Base-by-base conservation (phyloP, 495 filamentous ascomycete genomes). In the Amphirosellinia nigrospora region DNA sequence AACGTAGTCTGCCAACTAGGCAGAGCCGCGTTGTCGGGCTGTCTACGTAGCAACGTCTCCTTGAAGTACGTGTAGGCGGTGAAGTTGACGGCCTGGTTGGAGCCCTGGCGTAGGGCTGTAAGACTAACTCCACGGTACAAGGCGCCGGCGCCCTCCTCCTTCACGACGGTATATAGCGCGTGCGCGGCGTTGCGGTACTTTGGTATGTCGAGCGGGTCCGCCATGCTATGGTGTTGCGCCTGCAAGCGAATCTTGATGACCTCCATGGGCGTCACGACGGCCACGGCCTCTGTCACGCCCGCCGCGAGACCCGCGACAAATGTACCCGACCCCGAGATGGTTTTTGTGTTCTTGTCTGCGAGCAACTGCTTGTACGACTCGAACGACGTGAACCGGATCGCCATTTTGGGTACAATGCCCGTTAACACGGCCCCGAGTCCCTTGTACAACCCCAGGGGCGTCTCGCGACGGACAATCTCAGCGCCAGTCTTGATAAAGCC, bases 331-430 rank as follows among this genome's bases (percentile, higher is more conserved):
- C 93, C 92, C 66, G 86, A 88, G 48, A 98, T 86, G 36, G 77
- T 70, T 19, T 91, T 89, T 9, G 91, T 93, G 70, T 90, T 79
- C 74, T 89, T 84, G 80, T 92, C 83, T 38, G 92, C 91, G 3
- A 98, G 84, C 73, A 91, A 63, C 76, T 91, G 88, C 86, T 98
- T 99, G 80, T 98, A 99, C 73, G 87, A 88, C 82, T 98, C 96
- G 80, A 97, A 99, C 70, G 92, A 96, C 38, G 96, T 97, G 83
- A 99, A 99, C 21, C 96, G 93, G 75, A 98, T 98, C 64, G 96
- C 96, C 96, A 99, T 99, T 84, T 99, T 99, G 16, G 96, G 96
- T 41, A 99, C 90, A 81, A 99, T 99, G 69, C 96, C 96, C 23
- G 95, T 97, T 61, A 98, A 80, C 66, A 99, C 96, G 61, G 96